Base-by-base conservation (phyloP, 345 rosid species). In the Arabidopsis suecica region DNA sequence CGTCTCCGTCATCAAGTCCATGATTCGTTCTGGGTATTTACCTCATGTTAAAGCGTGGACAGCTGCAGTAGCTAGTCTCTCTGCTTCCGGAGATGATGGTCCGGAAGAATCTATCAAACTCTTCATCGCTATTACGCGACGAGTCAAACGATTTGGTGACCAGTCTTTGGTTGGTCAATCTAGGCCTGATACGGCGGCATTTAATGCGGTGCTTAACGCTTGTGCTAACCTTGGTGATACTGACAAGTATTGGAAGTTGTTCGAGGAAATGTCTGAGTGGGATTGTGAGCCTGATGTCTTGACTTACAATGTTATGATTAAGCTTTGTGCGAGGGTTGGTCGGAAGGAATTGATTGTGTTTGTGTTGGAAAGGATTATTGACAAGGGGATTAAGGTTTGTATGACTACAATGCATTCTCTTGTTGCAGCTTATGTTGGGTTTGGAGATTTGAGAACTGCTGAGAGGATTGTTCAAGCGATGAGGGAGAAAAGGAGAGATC, bases 11-110 rank as follows among this genome's bases (percentile, higher is more conserved):
- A 74, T 94, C 72, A 87, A 88, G 58, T 94, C 96, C 63, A 91
- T 94, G 96, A 88, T 94, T 56, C 95, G 97, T 28, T 91, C 97
- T 0, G 93, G 97, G 7, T 91, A 91, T 82, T 83, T 94, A 30
- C 98, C 98, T 2, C 96, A 91, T 54, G 91, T 94, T 32, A 94
- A 88, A 76, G 97, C 97, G 0, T 94, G 96, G 96, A 84, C 91
- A 45, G 89, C 98, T 54, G 94, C 90, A 41, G 86, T 91, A 63
- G 85, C 90, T 71, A 88, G 82, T 65, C 93, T 94, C 53, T 79
- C 96, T 54, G 72, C 88, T 60, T 75, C 87, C 7, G 83, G 83
- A 30, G 93, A 89, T 20, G 93, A 87, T 16, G 93, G 93, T 8
- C 95, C 98, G 11, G 51, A 50, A 0, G 84, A 83, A 36, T 87